Evolutionary conservation across 2,329 filamentous ascomycete species (phyloP).

Genomic region (Onygenales sp.): DNA sequence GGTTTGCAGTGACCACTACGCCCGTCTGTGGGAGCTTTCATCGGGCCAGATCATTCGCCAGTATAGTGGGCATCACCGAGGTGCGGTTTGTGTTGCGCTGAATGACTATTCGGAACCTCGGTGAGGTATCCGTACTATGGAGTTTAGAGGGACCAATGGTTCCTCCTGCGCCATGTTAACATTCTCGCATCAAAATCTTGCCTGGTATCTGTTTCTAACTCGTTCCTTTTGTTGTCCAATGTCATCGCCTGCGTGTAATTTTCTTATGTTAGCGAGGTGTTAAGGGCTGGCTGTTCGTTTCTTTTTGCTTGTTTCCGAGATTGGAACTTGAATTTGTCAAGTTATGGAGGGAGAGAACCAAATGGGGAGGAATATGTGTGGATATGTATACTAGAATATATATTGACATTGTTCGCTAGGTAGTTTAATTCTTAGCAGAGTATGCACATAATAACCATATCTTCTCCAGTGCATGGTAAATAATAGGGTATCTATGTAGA

Average conservation of each 20-base stretch:
- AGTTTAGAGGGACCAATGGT: background rate
- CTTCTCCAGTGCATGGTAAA: no score
- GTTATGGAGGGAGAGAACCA: no score
- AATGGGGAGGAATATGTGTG: no score
- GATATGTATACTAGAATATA: no score
- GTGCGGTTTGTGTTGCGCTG: constrained; percentile 82
- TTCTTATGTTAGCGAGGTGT: constrained; percentile 7
- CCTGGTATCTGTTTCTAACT: background rate
- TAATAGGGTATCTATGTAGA: no score
- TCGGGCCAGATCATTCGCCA: constrained; percentile 86
- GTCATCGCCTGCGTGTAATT: constrained; percentile 1
- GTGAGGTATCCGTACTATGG: constrained; percentile 10
- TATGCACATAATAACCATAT: no score
- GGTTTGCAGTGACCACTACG: constrained; percentile 88
- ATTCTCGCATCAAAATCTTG: background rate
- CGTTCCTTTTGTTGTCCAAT: background rate
- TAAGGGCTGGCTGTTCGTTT: background rate
- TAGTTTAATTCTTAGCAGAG: no score
- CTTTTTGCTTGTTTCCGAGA: background rate
- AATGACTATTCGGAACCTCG: constrained; percentile 62
- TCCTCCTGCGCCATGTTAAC: background rate
- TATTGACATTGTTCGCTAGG: no score
- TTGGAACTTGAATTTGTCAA: no score
- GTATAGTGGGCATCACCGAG: constrained; percentile 89
- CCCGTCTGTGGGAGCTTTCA: constrained; percentile 77